Evolutionary conservation across 768 basidiomycete species (phyloP), one percentile per base, ranked within the genome.

Genomic region (Naganishia randhawae): DNA sequence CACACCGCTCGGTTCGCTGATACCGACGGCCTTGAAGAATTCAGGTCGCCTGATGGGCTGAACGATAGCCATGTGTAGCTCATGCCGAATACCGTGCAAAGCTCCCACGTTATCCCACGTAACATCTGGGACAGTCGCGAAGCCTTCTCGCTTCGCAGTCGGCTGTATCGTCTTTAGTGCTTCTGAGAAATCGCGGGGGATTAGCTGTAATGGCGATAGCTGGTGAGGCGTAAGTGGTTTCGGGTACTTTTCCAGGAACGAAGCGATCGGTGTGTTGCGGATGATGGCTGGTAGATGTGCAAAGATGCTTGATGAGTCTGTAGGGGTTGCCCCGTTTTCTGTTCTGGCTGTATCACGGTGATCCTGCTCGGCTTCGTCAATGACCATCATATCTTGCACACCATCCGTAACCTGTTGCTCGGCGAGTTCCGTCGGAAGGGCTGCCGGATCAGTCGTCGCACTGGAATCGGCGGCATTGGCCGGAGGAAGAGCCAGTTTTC

Each of bases 51-150:
- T 84, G 72, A 98, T 93, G 7, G 96, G 95, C 74, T 96, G 91
- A 3, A 99, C 94, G 72, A 99, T 91, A 16, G 92, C 90, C 93
- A 97, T 96, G 73, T 94, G 92, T 45, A 99, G 83, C 78, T 96
- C 94, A 68, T 95, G 91, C 17, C 96, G 83, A 2, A 87, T 89
- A 1, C 81, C 84, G 69, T 89, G 87, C n/a, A 98, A 83, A 1
- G 95, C 96, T 25, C 96, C 96, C 53, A 99, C 85, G 76, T 98
- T 93, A 0, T 88, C 83, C 95, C 96, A 99, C 0, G 90, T 89
- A 1, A 97, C 91, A 73, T 94, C 91, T 0, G 96, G 96, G 3
- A 97, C 89, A 0, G 96, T 98, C 6, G 96, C 89, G 73, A 99
- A 99, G 3, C 96, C 96, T 83, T 99, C 96, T 50, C 96, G 89